Percentiles rank a stretch among this genome's conserved stretches.
These are phyloP conservation scores for Tetrahymena thermophila DNA, from an alignment of 73 alveolate species.

Conservation along the genomic window DNA sequence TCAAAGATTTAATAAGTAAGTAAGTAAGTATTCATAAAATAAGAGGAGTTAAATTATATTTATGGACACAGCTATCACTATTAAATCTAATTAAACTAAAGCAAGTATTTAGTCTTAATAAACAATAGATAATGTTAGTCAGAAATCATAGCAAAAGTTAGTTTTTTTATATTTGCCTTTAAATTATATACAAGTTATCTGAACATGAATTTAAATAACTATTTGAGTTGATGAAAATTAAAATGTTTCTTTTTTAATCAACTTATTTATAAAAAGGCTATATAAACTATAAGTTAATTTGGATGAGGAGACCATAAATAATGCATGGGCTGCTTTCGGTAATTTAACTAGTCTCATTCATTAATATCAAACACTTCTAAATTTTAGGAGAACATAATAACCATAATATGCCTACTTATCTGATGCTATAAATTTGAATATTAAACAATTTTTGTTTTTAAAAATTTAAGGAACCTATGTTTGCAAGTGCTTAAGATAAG, in stretches of 20 bases:
- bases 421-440: neutral
- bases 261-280: neutral
- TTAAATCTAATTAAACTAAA: neutral
- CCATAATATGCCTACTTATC: neutral
- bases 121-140: neutral
- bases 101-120: neutral
- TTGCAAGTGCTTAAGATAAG: constrained; percentile 36
- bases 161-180: neutral
- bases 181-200: neutral
- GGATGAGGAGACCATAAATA: neutral
- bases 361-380: neutral
- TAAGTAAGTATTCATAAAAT: neutral
- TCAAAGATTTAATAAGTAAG: neutral
- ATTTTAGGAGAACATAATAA: neutral
- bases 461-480: constrained; percentile 24
- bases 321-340: neutral
- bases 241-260: neutral
- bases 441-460: neutral
- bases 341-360: neutral
- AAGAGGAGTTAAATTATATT: neutral
- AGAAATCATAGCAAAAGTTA: neutral
- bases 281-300: neutral
- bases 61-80: neutral
- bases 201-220: neutral
- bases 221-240: neutral